These are phyloP conservation scores for Leishmania tropica DNA, from an alignment of 208 protist genomes.

Conservation along the genomic window DNA sequence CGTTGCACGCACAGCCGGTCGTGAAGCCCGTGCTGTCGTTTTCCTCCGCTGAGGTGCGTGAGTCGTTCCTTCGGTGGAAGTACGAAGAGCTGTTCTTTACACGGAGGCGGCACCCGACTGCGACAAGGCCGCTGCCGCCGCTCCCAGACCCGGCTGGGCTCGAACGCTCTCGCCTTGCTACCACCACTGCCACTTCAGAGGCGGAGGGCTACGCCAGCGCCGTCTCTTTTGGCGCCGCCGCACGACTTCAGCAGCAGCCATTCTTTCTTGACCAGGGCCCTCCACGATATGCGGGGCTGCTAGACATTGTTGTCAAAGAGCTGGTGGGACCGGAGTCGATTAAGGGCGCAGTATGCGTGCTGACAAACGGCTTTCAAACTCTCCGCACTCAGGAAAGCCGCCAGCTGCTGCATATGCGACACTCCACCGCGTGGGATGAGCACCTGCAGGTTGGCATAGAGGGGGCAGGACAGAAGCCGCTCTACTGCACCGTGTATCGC, in stretches of 20 bases:
- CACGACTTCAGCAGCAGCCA: constrained; percentile 5
- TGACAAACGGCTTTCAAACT: constrained; percentile 79
- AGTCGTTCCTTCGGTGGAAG: constrained; percentile 61
- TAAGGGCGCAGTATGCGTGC: constrained; percentile 44
- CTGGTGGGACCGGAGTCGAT: constrained; percentile 38
- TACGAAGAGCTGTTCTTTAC: constrained; percentile 68
- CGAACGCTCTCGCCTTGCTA: constrained; percentile 13
- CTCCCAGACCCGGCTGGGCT: constrained; percentile 27
- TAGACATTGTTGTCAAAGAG: constrained; percentile 63
- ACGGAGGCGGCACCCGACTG: constrained; percentile 26
- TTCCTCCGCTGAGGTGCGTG: constrained; percentile 45
- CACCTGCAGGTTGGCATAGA: constrained; percentile 68
- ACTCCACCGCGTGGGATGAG: constrained; percentile 64
- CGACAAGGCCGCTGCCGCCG: constrained; percentile 12
- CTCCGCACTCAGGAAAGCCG: constrained; percentile 50
- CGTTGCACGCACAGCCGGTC: constrained; percentile 21
- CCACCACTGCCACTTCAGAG: neutral
- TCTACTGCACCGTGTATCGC: constrained; percentile 63
- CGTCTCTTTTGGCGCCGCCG: neutral
- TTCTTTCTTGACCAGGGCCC: constrained; percentile 38
- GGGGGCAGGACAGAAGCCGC: constrained; percentile 21
- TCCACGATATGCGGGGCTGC: constrained; percentile 54
- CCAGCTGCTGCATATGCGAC: constrained; percentile 36
- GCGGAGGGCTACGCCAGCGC: constrained; percentile 4
- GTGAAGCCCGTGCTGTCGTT: constrained; percentile 41